Percentiles rank a stretch among this genome's conserved stretches.
phyloP scores from a whole-genome alignment of 306 rosid species.

The Rubus parviflorus region DNA sequence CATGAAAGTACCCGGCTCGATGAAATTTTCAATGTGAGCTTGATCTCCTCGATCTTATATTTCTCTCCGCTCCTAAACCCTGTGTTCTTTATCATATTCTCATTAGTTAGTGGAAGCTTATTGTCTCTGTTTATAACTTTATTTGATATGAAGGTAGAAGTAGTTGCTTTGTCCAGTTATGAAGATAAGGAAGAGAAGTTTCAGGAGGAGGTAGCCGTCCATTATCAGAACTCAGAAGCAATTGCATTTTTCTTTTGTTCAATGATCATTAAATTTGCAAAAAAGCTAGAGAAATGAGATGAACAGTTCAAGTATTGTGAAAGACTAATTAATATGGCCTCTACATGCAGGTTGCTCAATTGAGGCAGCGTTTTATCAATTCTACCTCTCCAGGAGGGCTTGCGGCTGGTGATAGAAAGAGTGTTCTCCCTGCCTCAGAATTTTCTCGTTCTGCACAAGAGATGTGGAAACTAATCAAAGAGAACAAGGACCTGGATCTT shows the following conservation, averaged over 20 bases:
- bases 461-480: slow-evolving; percentile 83
- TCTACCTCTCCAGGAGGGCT: slow-evolving; percentile 86
- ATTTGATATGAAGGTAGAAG: slow-evolving; percentile 64
- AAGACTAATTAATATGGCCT: too few relatives aligned
- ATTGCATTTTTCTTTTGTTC: too few relatives aligned
- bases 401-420: slow-evolving; percentile 75
- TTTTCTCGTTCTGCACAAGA: slow-evolving; percentile 81
- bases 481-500: slow-evolving; percentile 90
- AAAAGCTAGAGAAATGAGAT: too few relatives aligned
- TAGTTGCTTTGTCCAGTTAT: slow-evolving; percentile 77
- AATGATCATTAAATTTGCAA: too few relatives aligned
- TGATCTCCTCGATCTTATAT: too few relatives aligned
- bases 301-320: too few relatives aligned
- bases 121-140: slow-evolving; percentile 13
- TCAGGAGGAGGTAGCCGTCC: slow-evolving; percentile 65
- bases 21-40: slow-evolving; percentile 46
- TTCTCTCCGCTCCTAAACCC: too few relatives aligned
- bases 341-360: slow-evolving; percentile 60
- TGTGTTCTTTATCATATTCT: too few relatives aligned
- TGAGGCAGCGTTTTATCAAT: slow-evolving; percentile 72
- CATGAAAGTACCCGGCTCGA: slow-evolving; percentile 63
- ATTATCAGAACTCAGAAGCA: too few relatives aligned
- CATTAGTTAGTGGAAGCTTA: neutral
- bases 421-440: slow-evolving; percentile 86
- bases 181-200: slow-evolving; percentile 80